phyloP scores from a whole-genome alignment of 2,329 filamentous ascomycete genomes.

The Exophiala oligosperma region DNA sequence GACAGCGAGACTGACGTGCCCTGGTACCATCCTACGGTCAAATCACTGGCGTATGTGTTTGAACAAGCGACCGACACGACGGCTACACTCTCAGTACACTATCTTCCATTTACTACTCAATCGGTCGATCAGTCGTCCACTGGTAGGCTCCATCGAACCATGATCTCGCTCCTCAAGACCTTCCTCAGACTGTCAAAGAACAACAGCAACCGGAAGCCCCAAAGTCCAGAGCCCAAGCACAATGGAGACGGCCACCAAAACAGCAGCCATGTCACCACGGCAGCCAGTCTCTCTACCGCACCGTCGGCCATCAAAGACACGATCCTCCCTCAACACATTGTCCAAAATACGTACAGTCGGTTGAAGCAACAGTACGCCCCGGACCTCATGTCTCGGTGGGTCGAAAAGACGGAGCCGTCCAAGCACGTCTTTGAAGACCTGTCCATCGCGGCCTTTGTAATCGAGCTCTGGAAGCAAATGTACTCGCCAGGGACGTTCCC shows the following conservation, averaged over 20 bases:
- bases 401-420: conserved; percentile 78
- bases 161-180: conserved; percentile 38
- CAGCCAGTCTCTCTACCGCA: conserved; percentile 62
- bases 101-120: conserved; percentile 46
- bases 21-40: conserved; percentile 83
- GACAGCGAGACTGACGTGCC: conserved; percentile 64
- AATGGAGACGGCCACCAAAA: conserved; percentile 41
- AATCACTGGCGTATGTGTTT: conserved; percentile 69
- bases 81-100: conserved; percentile 50
- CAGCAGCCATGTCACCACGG: conserved; percentile 73
- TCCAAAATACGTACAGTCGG: conserved; percentile 79
- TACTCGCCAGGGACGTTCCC: conserved; percentile 66
- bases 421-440: conserved; percentile 98
- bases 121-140: conserved; percentile 37
- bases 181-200: conserved; percentile 37
- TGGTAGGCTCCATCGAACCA: conserved; percentile 39
- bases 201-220: not conserved
- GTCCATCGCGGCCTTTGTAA: conserved; percentile 84
- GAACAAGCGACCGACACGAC: conserved; percentile 28
- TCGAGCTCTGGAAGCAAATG: conserved; percentile 87
- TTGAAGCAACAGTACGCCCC: conserved; percentile 80
- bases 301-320: conserved; percentile 84
- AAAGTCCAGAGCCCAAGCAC: not conserved
- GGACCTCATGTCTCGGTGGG: conserved; percentile 71
- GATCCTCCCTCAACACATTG: conserved; percentile 70